These are phyloP conservation scores for Saitozyma sp. DNA, from an alignment of 768 basidiomycete species.

Conservation along the genomic window DNA sequence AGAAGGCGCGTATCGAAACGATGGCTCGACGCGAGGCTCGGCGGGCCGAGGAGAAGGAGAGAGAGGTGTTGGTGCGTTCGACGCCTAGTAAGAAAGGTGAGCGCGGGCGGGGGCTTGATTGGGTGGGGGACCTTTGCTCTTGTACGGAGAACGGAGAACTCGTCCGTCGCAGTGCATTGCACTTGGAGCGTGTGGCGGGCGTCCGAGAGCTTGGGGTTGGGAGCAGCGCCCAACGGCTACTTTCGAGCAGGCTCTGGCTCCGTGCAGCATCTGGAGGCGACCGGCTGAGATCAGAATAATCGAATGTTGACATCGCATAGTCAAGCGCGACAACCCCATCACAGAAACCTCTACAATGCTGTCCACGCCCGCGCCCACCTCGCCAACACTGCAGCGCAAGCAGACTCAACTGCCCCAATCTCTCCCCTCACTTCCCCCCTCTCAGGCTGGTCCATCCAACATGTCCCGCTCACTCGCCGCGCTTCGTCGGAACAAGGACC, in stretches of 20 bases:
- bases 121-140: not conserved
- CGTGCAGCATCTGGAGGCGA: not conserved
- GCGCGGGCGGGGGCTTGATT: not conserved
- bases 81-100: slow-evolving; percentile 43
- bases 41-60: slow-evolving; percentile 12
- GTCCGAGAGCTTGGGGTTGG: too few species aligned
- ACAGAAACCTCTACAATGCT: not conserved
- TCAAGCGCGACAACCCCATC: not conserved
- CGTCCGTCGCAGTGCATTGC: not conserved
- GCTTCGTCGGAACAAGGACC: not conserved
- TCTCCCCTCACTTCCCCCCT: not conserved
- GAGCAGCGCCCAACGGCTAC: too few species aligned
- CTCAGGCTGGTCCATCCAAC: slow-evolving; percentile 7
- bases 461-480: slow-evolving; percentile 13
- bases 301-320: not conserved
- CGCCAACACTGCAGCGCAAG: too few species aligned
- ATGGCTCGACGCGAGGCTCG: slow-evolving; percentile 12
- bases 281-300: not conserved
- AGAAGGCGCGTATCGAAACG: slow-evolving; percentile 13
- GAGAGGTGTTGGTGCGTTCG: slow-evolving; percentile 37
- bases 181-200: not conserved
- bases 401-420: not conserved
- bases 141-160: not conserved
- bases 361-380: too few species aligned
- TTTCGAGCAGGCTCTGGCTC: too few species aligned